Evolutionary conservation across 148 eudicot genomes (phyloP), one percentile per base, ranked within the genome.

Genomic region (Bassia scoparia): DNA sequence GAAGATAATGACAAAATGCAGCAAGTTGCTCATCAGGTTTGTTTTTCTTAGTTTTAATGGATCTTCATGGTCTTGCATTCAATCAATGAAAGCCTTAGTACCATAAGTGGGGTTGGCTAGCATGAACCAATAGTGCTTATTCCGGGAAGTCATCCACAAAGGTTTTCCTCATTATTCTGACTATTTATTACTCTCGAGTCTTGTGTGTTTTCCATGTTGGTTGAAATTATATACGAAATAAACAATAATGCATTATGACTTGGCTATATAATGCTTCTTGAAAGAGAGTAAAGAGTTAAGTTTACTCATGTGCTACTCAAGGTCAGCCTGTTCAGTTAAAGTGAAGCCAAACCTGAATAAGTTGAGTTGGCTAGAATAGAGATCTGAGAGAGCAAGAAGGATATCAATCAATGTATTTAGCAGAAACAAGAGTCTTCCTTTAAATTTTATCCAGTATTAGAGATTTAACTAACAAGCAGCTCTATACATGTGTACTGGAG

Each of bases 21-120:
- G 63, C 26, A 34, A 20, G 50, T 38, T 70, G 29, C 34, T 61
- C 55, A 62, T 65, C 70, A 70, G 75, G 80, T 70, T 63, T 70
- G 46, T 16, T 70, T 49, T 30, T 21, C 52, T 50, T 15, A 41
- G 12, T 59, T 30, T 13, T 24, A 58, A 15, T 27, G 15, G 27
- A 31, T 53, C 46, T 44, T 13, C 49, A n/a, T 60, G 18, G n/a
- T n/a, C n/a, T n/a, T n/a, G n/a, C n/a, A n/a, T n/a, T n/a, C n/a
- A n/a, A n/a, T n/a, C n/a, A n/a, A n/a, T n/a, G n/a, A n/a, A n/a
- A n/a, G n/a, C n/a, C n/a, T n/a, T n/a, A n/a, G n/a, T n/a, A n/a
- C n/a, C n/a, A n/a, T n/a, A n/a, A n/a, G n/a, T n/a, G n/a, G n/a
- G n/a, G n/a, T n/a, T n/a, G n/a, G n/a, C n/a, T n/a, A n/a, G n/a